Base-by-base conservation (phyloP, 1,284 basidiomycete genomes). In the Leccinum pachyderme region DNA sequence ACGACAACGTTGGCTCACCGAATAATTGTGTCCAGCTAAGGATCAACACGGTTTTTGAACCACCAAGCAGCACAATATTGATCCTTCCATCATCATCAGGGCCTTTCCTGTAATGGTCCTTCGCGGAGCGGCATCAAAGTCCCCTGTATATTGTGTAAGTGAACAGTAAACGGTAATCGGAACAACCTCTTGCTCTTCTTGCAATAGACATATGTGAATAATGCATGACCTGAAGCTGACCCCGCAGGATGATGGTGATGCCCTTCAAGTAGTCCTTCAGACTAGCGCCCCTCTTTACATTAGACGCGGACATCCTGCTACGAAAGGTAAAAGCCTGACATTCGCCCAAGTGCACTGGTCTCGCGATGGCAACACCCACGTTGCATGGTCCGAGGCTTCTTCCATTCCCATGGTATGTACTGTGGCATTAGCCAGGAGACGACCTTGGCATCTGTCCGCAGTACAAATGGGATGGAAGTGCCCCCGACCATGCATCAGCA, bases 391-490 rank as follows among this genome's bases (percentile, higher is more conserved):
- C 62, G 65, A 66, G 68, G 65, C 71, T 63, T 74, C 73, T 76
- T 76, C 72, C 74, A 76, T 74, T 74, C 73, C 72, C 73, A 74
- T 74, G 73, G 73, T 73, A 74, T 76, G 73, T 73, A 74, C 74
- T 71, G 59, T 62, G 59, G 58, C 59, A 53, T 61, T 46, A 55
- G 60, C 70, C 62, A 65, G 60, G 60, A 61, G 65, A 67, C 51
- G 62, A 66, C 39, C 39, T 41, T 71, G 65, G 70, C 61, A 35
- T 68, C 53, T 52, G 57, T 51, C 67, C 59, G 57, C 70, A 69
- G 68, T 72, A 72, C 67, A 68, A 56, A 74, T 72, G 70, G 69
- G 72, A 73, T 57, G 48, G 68, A 72, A 72, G 51, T 70, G 68
- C 71, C 63, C 37, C 71, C 51, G 68, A 72, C 68, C 71, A 69